These are phyloP conservation scores for Tubosaeta sp. DNA, from an alignment of 768 basidiomycete genomes.

Conservation along the genomic window DNA sequence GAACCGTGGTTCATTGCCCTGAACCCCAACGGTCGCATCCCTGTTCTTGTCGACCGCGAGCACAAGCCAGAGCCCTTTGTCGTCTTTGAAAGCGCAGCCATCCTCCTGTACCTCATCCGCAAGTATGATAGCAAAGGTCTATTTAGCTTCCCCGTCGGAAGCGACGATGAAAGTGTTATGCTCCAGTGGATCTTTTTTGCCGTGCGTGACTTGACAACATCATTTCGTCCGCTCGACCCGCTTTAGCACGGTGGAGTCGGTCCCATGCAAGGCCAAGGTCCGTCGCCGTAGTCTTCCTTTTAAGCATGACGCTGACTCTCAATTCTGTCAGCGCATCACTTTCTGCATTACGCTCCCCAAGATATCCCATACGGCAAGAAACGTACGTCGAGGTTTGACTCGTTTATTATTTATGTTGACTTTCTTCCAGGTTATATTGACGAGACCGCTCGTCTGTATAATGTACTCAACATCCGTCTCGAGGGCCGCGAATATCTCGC, in stretches of 20 bases:
- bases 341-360: conserved; percentile 57
- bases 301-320: conserved; percentile 6
- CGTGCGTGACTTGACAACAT: conserved; percentile 33
- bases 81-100: conserved; percentile 78
- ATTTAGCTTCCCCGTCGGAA: conserved; percentile 63
- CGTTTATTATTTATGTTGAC: not conserved
- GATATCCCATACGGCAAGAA: conserved; percentile 67
- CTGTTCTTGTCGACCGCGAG: conserved; percentile 57
- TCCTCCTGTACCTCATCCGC: conserved; percentile 77
- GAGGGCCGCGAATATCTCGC: conserved; percentile 71
- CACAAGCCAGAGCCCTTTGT: conserved; percentile 50
- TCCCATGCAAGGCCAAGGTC: conserved; percentile 80
- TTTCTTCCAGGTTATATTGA: conserved; percentile 62
- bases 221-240: not conserved
- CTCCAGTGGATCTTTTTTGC: conserved; percentile 88
- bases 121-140: conserved; percentile 75
- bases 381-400: conserved; percentile 34
- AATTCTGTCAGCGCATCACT: conserved; percentile 62
- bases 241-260: conserved; percentile 72
- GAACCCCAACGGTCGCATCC: conserved; percentile 74
- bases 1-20: conserved; percentile 73
- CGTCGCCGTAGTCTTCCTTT: not conserved
- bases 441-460: conserved; percentile 79
- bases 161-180: conserved; percentile 62
- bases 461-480: conserved; percentile 78